phyloP scores from a whole-genome alignment of 2,329 filamentous ascomycete species.

The Leptosphaerulina australis region DNA sequence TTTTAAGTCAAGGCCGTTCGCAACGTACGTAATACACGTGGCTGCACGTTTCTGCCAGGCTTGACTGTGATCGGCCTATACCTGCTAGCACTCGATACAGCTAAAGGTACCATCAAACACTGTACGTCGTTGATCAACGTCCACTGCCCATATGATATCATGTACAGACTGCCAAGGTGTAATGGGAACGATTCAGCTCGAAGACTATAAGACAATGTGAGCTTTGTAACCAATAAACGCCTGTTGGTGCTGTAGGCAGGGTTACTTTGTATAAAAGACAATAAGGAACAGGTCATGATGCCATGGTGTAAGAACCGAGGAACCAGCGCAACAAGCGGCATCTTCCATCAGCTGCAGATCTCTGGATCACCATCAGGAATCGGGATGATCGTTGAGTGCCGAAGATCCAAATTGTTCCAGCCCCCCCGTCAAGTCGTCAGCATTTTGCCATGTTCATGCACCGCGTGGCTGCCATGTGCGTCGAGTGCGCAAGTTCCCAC shows the following conservation, averaged over 20 bases:
- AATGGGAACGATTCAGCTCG: background rate
- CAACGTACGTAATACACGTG: slow-evolving; percentile 5
- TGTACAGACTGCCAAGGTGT: background rate
- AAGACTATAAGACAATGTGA: background rate
- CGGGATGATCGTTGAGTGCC: slow-evolving; percentile 4
- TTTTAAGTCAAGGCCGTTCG: background rate
- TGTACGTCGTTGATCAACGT: background rate
- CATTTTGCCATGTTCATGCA: slow-evolving; percentile 5
- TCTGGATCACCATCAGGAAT: background rate
- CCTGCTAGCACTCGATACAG: background rate
- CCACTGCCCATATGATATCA: background rate
- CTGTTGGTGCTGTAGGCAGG: background rate
- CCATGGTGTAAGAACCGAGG: background rate
- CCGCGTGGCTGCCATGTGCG: slow-evolving; percentile 17
- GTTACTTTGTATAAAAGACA: background rate
- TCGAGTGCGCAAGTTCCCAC: slow-evolving; percentile 5
- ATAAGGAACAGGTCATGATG: background rate
- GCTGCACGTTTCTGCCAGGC: slow-evolving; percentile 1
- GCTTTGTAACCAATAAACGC: background rate
- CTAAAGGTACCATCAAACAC: background rate
- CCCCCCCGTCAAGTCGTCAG: slow-evolving; percentile 1
- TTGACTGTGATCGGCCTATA: background rate
- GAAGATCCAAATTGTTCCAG: background rate
- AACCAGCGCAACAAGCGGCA: background rate
- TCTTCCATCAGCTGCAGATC: slow-evolving; percentile 4